Percentiles rank a stretch among this genome's conserved stretches.
Conservation (phyloP, 1,284 basidiomycete genomes). For the Calocybe gambosa region DNA sequence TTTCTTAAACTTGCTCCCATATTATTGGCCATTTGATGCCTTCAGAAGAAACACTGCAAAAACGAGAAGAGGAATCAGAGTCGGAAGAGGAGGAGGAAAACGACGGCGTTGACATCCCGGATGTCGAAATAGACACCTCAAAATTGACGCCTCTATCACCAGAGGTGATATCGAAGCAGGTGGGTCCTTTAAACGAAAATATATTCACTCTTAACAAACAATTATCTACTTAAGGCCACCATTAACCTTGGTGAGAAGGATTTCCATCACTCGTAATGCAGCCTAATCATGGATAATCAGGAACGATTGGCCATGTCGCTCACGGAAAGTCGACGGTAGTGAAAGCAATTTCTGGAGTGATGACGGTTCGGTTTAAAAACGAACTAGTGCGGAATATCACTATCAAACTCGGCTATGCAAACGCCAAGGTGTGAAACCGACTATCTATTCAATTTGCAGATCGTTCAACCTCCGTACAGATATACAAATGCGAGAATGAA, state of each 20-base stretch:
- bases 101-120: slow-evolving; percentile 47
- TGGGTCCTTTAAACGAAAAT: slow-evolving; percentile 31
- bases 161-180: slow-evolving; percentile 97
- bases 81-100: slow-evolving; percentile 64
- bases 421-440: slow-evolving; percentile 76
- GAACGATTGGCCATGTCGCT: slow-evolving; percentile 95
- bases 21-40: slow-evolving; percentile 34
- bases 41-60: slow-evolving; percentile 58
- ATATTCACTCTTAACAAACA: background rate
- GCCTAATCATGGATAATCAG: slow-evolving; percentile 32
- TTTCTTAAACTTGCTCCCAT: no score
- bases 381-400: slow-evolving; percentile 98
- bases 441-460: slow-evolving; percentile 14
- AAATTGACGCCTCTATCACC: slow-evolving; percentile 89
- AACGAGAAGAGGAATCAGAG: slow-evolving; percentile 59
- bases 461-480: slow-evolving; percentile 43
- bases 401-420: slow-evolving; percentile 98
- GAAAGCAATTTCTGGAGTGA: slow-evolving; percentile 98
- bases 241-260: slow-evolving; percentile 71
- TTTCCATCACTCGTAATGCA: slow-evolving; percentile 1
- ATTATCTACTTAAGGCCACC: slow-evolving; percentile 51
- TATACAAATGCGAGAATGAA: slow-evolving; percentile 96
- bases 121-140: slow-evolving; percentile 69
- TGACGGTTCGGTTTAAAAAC: slow-evolving; percentile 99
- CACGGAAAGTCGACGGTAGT: slow-evolving; percentile 99